phyloP scores from a whole-genome alignment of 306 rosid species.

The Cicer chorassanicum region DNA sequence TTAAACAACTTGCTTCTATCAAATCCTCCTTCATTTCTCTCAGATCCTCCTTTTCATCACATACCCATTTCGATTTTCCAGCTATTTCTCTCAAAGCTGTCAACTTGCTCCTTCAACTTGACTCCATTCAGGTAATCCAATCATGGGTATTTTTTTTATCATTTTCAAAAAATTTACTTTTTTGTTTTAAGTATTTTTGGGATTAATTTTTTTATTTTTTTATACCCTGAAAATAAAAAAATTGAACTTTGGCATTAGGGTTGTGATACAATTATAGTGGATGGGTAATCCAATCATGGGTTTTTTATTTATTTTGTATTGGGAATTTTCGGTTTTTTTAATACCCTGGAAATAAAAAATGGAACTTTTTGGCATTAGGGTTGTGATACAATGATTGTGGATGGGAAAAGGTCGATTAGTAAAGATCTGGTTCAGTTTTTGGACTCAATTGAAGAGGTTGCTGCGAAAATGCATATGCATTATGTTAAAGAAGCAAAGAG shows the following conservation, averaged over 20 bases:
- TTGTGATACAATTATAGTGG: slow-evolving; percentile 66
- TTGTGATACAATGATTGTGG: slow-evolving; percentile 68
- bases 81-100: slow-evolving; percentile 59
- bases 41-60: slow-evolving; percentile 57
- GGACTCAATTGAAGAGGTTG: slow-evolving; percentile 71
- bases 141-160: neutral
- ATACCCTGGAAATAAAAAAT: neutral
- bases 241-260: slow-evolving; percentile 49
- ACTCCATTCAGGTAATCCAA: slow-evolving; percentile 69
- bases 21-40: slow-evolving; percentile 65
- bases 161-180: too few species aligned
- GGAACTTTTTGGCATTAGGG: slow-evolving; percentile 47
- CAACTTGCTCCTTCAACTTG: slow-evolving; percentile 76
- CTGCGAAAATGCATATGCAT: slow-evolving; percentile 55
- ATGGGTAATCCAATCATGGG: slow-evolving; percentile 39
- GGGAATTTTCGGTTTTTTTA: neutral
- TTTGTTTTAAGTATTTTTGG: slow-evolving; percentile 24
- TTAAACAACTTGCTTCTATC: slow-evolving; percentile 77
- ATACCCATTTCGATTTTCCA: slow-evolving; percentile 53
- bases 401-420: slow-evolving; percentile 67
- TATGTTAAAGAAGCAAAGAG: slow-evolving; percentile 52
- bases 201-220: neutral
- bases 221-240: neutral
- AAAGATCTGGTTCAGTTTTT: slow-evolving; percentile 72
- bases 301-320: neutral